Conservation (phyloP, 768 basidiomycete species). For the Xanthoconium stramineum region DNA sequence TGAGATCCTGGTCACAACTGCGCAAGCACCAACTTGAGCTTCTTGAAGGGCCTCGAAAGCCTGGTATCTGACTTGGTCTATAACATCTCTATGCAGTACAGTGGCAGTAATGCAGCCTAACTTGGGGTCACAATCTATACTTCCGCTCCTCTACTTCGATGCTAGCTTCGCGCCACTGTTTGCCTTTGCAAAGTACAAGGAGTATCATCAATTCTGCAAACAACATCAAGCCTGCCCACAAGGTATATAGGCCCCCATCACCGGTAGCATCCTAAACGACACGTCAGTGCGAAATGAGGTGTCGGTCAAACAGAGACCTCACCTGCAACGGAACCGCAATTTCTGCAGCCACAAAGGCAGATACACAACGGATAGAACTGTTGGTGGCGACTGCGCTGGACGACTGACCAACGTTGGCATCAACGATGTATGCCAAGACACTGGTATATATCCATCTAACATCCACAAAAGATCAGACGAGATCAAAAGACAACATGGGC, state of each 20-base stretch:
- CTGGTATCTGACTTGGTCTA: too few relatives aligned
- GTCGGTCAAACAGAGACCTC: background rate
- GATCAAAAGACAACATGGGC: background rate
- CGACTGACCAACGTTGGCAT: slow-evolving; percentile 79
- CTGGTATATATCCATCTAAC: slow-evolving; percentile 60
- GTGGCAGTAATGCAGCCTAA: too few relatives aligned
- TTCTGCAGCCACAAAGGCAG: slow-evolving; percentile 69
- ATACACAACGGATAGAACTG: slow-evolving; percentile 66
- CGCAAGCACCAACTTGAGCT: too few relatives aligned
- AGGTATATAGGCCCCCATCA: slow-evolving; percentile 76
- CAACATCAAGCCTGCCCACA: slow-evolving; percentile 37
- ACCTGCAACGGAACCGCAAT: slow-evolving; percentile 71
- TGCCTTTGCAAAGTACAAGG: slow-evolving; percentile 60
- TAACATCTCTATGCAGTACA: too few relatives aligned
- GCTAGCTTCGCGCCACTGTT: slow-evolving; percentile 53
- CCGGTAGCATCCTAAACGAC: slow-evolving; percentile 60
- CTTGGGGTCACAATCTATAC: background rate
- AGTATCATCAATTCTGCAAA: slow-evolving; percentile 41
- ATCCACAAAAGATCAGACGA: background rate
- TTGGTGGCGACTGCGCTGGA: slow-evolving; percentile 77
- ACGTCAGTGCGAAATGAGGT: background rate
- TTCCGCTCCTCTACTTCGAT: slow-evolving; percentile 39
- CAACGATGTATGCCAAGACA: slow-evolving; percentile 82
- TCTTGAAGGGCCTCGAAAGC: too few relatives aligned
- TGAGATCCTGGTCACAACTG: too few relatives aligned